These are phyloP conservation scores for Rosa multiflora DNA, from an alignment of 306 rosid genomes.

Conservation along the genomic window DNA sequence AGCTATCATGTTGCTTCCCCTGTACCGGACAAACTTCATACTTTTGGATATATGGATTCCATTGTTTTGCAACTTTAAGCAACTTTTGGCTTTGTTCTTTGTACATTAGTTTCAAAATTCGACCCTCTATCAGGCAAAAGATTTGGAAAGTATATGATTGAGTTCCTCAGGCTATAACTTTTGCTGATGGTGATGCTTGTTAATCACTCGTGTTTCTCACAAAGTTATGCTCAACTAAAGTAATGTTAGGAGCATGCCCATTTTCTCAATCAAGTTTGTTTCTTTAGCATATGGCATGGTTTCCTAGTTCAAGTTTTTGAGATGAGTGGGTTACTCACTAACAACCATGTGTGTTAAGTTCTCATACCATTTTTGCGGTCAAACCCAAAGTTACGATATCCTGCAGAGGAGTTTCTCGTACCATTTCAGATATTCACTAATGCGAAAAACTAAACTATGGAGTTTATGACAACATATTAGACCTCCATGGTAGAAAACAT, in stretches of 20 bases:
- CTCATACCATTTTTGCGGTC: too few relatives aligned
- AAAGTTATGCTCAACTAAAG: neutral
- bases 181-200: slow-evolving; percentile 1
- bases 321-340: neutral
- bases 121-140: neutral
- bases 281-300: neutral
- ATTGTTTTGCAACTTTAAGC: slow-evolving; percentile 12
- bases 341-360: too few relatives aligned
- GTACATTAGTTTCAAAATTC: slow-evolving; percentile 8
- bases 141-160: neutral
- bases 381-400: too few relatives aligned
- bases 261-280: neutral
- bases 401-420: too few relatives aligned
- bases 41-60: slow-evolving; percentile 19
- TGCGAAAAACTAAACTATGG: too few relatives aligned
- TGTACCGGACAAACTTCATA: slow-evolving; percentile 12
- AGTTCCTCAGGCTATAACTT: neutral
- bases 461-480: too few relatives aligned
- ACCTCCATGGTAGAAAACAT: too few relatives aligned
- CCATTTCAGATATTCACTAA: too few relatives aligned
- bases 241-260: neutral
- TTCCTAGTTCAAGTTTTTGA: neutral
- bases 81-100: slow-evolving; percentile 20
- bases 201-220: neutral
- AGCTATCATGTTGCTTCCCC: neutral